These are phyloP conservation scores for Aspergillus egyptiacus DNA, from an alignment of 495 filamentous ascomycete genomes.

Conservation along the genomic window DNA sequence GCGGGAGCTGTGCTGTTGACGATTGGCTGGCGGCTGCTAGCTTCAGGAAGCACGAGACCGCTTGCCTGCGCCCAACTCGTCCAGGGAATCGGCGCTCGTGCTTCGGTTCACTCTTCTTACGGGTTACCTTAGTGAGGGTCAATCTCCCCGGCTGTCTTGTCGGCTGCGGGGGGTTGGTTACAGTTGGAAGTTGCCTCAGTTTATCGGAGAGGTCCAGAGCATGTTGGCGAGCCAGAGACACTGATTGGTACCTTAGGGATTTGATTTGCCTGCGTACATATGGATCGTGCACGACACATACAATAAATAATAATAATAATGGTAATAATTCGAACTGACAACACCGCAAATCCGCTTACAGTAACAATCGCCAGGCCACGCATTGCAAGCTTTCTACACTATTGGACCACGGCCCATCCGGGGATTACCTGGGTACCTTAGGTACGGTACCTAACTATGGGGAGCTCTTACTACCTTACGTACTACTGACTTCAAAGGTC, in stretches of 20 bases:
- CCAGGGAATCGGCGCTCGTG: slow-evolving; percentile 16
- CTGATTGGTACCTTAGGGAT: slow-evolving; percentile 17
- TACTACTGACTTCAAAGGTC: too few relatives aligned
- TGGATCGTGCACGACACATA: background rate
- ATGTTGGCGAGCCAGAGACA: slow-evolving; percentile 1
- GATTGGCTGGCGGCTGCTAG: slow-evolving; percentile 26
- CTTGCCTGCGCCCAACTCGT: slow-evolving; percentile 15
- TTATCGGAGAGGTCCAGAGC: slow-evolving; percentile 6
- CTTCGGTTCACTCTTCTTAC: slow-evolving; percentile 16
- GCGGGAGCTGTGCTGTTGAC: slow-evolving; percentile 21
- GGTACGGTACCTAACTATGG: too few relatives aligned
- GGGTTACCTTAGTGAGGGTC: slow-evolving; percentile 1
- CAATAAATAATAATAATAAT: background rate
- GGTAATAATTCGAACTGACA: background rate
- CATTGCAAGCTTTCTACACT: background rate
- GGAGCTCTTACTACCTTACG: too few relatives aligned
- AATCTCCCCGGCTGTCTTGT: slow-evolving; percentile 8
- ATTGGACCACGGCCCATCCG: slow-evolving; percentile 1
- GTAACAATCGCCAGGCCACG: background rate
- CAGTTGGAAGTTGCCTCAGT: too few relatives aligned
- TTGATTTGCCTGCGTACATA: background rate
- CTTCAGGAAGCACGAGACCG: slow-evolving; percentile 22
- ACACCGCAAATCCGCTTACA: background rate
- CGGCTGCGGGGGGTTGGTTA: slow-evolving; percentile 8
- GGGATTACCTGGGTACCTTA: too few relatives aligned